These are phyloP conservation scores for Arthrobotrys iridis DNA, from an alignment of 2,329 filamentous ascomycete species.

Conservation along the genomic window DNA sequence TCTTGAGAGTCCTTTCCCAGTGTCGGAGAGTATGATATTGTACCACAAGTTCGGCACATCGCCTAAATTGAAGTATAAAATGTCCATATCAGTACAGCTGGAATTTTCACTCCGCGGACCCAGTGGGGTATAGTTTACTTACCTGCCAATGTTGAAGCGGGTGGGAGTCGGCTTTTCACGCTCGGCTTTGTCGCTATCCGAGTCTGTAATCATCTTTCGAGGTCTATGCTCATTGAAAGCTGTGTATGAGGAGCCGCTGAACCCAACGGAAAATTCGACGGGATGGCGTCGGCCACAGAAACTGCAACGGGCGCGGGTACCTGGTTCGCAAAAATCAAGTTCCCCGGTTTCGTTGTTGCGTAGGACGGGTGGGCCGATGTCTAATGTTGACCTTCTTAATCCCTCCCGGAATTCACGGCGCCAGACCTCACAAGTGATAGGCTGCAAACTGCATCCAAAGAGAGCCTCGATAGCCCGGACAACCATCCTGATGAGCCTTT, in stretches of 20 bases:
- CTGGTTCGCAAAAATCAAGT: neutral
- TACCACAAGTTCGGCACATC: conserved; percentile 6
- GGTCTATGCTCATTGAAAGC: conserved; percentile 3
- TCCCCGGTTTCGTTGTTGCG: neutral
- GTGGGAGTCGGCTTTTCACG: neutral
- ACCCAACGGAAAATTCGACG: conserved; percentile 7
- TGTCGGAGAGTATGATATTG: conserved; percentile 35
- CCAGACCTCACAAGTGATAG: conserved; percentile 22
- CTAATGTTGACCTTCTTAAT: neutral
- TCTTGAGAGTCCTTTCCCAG: conserved; percentile 23
- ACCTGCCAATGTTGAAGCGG: conserved; percentile 34
- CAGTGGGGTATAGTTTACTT: too few relatives aligned
- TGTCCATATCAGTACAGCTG: too few relatives aligned
- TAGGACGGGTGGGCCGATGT: neutral
- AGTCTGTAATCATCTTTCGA: neutral
- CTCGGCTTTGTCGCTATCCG: conserved; percentile 5
- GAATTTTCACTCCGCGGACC: too few relatives aligned
- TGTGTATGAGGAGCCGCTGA: conserved; percentile 28
- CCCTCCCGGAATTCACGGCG: conserved; percentile 38
- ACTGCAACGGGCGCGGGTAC: conserved; percentile 21
- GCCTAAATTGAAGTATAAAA: conserved; percentile 1
- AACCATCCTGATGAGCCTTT: neutral
- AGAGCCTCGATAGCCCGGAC: conserved; percentile 13
- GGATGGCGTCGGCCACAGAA: conserved; percentile 34
- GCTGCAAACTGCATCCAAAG: conserved; percentile 5